A percentile compares a stretch with the other conserved stretches of the same genome.
Evolutionary conservation across 139 green algal species (phyloP).

Genomic region (Pleodorina starrii): DNA sequence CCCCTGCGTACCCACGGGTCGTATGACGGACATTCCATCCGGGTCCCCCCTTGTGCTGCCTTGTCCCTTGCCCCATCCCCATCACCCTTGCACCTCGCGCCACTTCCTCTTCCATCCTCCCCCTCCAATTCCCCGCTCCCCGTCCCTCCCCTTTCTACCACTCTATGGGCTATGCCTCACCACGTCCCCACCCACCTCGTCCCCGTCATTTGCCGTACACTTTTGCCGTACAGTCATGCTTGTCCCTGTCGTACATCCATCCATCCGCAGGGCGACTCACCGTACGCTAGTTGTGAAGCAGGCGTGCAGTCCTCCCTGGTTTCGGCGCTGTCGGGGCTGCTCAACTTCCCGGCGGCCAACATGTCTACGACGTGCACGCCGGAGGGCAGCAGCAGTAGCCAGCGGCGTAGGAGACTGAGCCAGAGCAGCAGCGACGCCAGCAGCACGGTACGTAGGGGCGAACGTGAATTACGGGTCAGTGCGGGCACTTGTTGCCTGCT

Average conservation of each 20-base stretch:
- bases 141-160: neutral
- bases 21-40: too few species aligned
- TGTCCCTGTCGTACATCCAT: too few species aligned
- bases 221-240: neutral
- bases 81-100: too few species aligned
- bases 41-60: too few species aligned
- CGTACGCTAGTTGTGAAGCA: slow-evolving; percentile 15
- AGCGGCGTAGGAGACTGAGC: neutral
- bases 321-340: neutral
- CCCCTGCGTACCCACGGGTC: too few species aligned
- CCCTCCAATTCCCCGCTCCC: neutral
- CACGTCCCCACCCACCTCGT: neutral
- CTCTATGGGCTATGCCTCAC: neutral
- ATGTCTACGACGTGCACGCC: neutral
- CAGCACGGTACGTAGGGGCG: neutral
- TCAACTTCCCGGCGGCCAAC: slow-evolving; percentile 10
- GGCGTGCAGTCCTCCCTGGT: slow-evolving; percentile 6
- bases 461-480: neutral
- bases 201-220: neutral
- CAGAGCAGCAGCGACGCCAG: neutral
- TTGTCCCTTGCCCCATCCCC: too few species aligned
- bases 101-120: neutral
- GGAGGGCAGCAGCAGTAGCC: neutral
- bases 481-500: neutral
- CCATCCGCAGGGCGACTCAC: slow-evolving; percentile 26